phyloP scores from a whole-genome alignment of 208 protist species.

The Crithidia mellificae region DNA sequence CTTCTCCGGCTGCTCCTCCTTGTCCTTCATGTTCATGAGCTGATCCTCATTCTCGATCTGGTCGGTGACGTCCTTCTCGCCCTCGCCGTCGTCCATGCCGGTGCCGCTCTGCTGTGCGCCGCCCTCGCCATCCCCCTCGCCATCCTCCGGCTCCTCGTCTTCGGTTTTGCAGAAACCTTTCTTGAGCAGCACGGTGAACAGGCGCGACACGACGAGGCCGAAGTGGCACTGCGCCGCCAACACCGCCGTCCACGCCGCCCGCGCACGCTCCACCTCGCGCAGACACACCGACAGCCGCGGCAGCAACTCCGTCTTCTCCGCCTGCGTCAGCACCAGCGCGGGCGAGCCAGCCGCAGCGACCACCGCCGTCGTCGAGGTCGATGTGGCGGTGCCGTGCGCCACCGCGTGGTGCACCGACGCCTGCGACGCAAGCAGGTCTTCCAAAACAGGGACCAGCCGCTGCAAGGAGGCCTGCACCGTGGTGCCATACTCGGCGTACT shows the following conservation, averaged over 20 bases:
- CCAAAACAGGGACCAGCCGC: conserved; percentile 20
- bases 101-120: conserved; percentile 89
- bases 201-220: conserved; percentile 78
- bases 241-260: conserved; percentile 27
- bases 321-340: background rate
- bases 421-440: conserved; percentile 24
- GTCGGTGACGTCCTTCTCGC: conserved; percentile 98
- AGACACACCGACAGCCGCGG: conserved; percentile 24
- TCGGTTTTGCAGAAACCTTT: conserved; percentile 96
- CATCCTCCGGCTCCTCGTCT: conserved; percentile 77
- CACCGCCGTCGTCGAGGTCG: background rate
- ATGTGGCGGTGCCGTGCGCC: background rate
- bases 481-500: conserved; percentile 28
- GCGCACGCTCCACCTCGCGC: conserved; percentile 29
- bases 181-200: conserved; percentile 91
- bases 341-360: background rate
- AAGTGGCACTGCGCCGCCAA: conserved; percentile 66
- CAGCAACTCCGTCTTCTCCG: conserved; percentile 30
- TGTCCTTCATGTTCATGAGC: conserved; percentile 90
- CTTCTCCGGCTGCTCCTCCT: conserved; percentile 87
- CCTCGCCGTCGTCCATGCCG: conserved; percentile 99
- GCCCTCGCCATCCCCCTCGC: conserved; percentile 75
- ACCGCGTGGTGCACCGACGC: background rate
- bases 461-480: conserved; percentile 12
- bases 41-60: conserved; percentile 98